Conservation (phyloP, 108 stramenopile species). For the Conticribra guillardii region DNA sequence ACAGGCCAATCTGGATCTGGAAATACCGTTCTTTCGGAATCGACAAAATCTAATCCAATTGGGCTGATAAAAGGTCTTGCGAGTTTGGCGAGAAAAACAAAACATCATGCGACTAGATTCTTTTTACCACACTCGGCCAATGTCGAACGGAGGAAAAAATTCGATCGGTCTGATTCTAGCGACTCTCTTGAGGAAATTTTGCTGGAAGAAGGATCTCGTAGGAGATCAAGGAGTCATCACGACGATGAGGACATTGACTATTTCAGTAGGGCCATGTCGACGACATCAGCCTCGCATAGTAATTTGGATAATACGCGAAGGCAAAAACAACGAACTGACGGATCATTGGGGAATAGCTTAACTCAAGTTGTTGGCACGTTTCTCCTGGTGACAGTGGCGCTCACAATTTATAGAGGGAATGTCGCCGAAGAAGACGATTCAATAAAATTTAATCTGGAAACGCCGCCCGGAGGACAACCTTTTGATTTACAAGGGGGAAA, state of each 20-base stretch:
- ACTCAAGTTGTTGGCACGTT: slow-evolving; percentile 1
- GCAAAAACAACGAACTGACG: neutral
- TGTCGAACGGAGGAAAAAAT: slow-evolving; percentile 36
- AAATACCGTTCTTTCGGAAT: slow-evolving; percentile 8
- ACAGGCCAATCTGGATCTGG: slow-evolving; percentile 19
- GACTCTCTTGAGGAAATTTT: slow-evolving; percentile 38
- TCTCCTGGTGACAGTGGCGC: slow-evolving; percentile 7
- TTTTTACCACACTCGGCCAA: slow-evolving; percentile 34
- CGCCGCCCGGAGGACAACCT: neutral
- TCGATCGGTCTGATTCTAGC: slow-evolving; percentile 37
- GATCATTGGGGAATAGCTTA: slow-evolving; percentile 2
- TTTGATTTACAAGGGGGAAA: neutral
- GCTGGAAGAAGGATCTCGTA: slow-evolving; percentile 33
- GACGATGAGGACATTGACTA: slow-evolving; percentile 44
- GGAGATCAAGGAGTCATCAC: slow-evolving; percentile 1
- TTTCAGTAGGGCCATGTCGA: slow-evolving; percentile 42
- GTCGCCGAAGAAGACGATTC: neutral
- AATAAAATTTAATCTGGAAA: neutral
- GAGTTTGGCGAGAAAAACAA: slow-evolving; percentile 23
- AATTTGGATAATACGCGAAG: slow-evolving; percentile 1
- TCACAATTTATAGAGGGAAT: slow-evolving; percentile 18
- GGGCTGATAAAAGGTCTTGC: slow-evolving; percentile 10
- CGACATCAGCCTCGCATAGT: slow-evolving; percentile 15
- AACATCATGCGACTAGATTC: slow-evolving; percentile 32
- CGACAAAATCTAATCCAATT: slow-evolving; percentile 12